phyloP scores from a whole-genome alignment of 2,329 filamentous ascomycete species.

The Colletotrichum sp. region DNA sequence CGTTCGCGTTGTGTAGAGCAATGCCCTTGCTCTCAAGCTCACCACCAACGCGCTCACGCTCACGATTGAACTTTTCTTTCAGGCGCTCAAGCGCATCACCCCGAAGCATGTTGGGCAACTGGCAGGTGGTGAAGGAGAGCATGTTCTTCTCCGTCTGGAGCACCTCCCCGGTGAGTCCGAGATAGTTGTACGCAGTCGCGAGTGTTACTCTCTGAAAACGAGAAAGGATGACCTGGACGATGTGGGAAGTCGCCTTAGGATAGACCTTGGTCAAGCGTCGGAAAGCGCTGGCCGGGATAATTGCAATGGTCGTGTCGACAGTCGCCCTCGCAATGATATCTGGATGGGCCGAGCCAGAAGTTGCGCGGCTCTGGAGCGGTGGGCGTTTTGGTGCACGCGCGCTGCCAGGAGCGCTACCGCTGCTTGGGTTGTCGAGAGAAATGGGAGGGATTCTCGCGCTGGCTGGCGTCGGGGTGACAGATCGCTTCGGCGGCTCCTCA shows the following conservation, averaged over 20 bases:
- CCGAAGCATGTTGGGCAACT: slow-evolving; percentile 88
- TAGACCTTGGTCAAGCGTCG: slow-evolving; percentile 91
- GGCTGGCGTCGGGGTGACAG: slow-evolving; percentile 1
- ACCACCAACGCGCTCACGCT: slow-evolving; percentile 80
- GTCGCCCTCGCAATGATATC: slow-evolving; percentile 97
- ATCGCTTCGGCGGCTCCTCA: slow-evolving; percentile 10
- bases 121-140: slow-evolving; percentile 89
- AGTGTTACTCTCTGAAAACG: slow-evolving; percentile 93
- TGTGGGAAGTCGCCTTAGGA: slow-evolving; percentile 94
- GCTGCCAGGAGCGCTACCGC: neutral
- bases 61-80: slow-evolving; percentile 90
- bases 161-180: slow-evolving; percentile 90
- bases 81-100: slow-evolving; percentile 82
- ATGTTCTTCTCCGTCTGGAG: slow-evolving; percentile 92
- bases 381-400: slow-evolving; percentile 37
- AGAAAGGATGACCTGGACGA: slow-evolving; percentile 96
- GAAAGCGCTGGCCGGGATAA: slow-evolving; percentile 97
- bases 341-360: slow-evolving; percentile 84
- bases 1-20: slow-evolving; percentile 83
- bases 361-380: slow-evolving; percentile 43
- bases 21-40: slow-evolving; percentile 92
- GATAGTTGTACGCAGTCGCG: slow-evolving; percentile 91
- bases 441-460: slow-evolving; percentile 73
- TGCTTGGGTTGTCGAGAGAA: slow-evolving; percentile 50
- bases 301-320: slow-evolving; percentile 96